These are phyloP conservation scores for Wickerhamiella bombiphila DNA, from an alignment of 805 yeast genomes.

Conservation along the genomic window DNA sequence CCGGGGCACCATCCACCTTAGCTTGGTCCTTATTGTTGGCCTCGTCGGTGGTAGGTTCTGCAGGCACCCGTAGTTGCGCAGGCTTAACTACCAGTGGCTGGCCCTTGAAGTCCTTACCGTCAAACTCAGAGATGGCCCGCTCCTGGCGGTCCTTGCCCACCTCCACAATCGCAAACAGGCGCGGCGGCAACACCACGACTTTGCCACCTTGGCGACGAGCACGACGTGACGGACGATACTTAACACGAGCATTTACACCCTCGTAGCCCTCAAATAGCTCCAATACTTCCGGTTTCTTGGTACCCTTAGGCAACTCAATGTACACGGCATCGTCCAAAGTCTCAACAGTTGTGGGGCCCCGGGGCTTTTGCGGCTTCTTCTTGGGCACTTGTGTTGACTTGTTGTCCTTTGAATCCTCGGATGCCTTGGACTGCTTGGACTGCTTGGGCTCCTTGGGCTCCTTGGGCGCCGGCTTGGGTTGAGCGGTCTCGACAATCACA, in stretches of 20 bases:
- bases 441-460: not conserved
- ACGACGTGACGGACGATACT: conserved; percentile 2
- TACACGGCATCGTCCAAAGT: conserved; percentile 7
- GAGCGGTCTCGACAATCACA: not conserved
- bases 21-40: not conserved
- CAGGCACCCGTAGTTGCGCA: not conserved
- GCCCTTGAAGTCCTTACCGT: conserved; percentile 53
- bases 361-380: conserved; percentile 2
- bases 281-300: conserved; percentile 8
- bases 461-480: not conserved
- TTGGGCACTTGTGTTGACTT: not conserved
- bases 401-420: not conserved
- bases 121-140: conserved; percentile 55
- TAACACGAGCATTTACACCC: conserved; percentile 1
- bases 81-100: conserved; percentile 46
- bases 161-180: conserved; percentile 38
- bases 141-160: conserved; percentile 47
- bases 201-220: not conserved
- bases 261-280: conserved; percentile 10
- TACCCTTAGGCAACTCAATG: conserved; percentile 7
- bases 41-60: not conserved
- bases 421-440: not conserved
- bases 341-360: conserved; percentile 20
- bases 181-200: conserved; percentile 9
- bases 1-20: not conserved